Evolutionary conservation across 495 filamentous ascomycete genomes (phyloP), one percentile per base, ranked within the genome.

Genomic region (Trichoderma erinaceum): DNA sequence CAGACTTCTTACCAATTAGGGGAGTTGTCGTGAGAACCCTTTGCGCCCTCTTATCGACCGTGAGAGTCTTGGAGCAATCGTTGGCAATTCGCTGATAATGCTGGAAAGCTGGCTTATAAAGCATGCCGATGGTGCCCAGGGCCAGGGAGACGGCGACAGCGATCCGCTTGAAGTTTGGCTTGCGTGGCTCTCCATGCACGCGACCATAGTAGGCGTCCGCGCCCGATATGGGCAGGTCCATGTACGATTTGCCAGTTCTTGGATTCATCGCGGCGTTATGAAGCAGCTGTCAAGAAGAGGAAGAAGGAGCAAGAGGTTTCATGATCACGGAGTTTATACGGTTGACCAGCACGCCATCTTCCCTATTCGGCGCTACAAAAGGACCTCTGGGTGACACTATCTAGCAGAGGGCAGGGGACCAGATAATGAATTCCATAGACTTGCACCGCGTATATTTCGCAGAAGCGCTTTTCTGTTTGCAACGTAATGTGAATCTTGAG

Each of bases 21-120:
- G 92, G 93, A 4, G 89, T 92, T n/a, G 86, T 76, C 12, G 76
- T 79, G 25, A 96, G 78, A 64, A 97, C 92, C 63, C 79, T 82
- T 15, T 86, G 79, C 10, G 90, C 93, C 66, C 92, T 82, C 44
- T 89, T 75, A 32, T 90, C 86, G 44, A 92, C 79, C 16, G 78
- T 83, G 21, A 73, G 69, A 3, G 77, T 74, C 13, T 48, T n/a
- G 41, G 41, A 50, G 44, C 15, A 52, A 18, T 25, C 12, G 8
- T 61, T 3, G 25, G 23, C 27, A 16, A 61, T 23, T 2, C 63
- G 58, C 12, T 63, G 58, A 41, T 68, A 68, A 41, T 63, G 63
- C 7, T 32, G 27, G 41, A 29, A 16, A 0, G 67, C 56, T 13
- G 67, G 56, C 52, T 64, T 44, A 35, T 63, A 63, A 18, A 68